A percentile compares a stretch with the other conserved stretches of the same genome.
Evolutionary conservation across 345 rosid species (phyloP).

Genomic region (Populus ilicifolia): DNA sequence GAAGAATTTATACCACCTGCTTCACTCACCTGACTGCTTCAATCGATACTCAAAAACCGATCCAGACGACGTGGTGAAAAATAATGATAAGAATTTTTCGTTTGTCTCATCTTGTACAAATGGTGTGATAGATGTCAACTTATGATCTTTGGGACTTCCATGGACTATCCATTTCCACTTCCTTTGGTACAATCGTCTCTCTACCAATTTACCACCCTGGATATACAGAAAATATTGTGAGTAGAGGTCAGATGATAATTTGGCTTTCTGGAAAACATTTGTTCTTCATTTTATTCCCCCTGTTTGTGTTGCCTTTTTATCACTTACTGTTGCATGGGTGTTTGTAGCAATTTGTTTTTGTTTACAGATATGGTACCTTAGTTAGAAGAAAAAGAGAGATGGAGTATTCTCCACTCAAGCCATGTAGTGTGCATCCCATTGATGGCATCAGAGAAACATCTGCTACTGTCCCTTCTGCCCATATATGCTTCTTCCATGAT

Average conservation of each 20-base stretch:
- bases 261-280: not conserved
- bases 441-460: constrained; percentile 40
- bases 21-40: constrained; percentile 43
- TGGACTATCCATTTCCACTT: constrained; percentile 71
- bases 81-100: constrained; percentile 39
- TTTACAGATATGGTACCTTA: constrained; percentile 38
- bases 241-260: not conserved
- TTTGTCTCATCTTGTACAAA: constrained; percentile 42
- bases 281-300: not conserved
- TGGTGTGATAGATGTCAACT: constrained; percentile 49
- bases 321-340: not conserved
- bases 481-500: constrained; percentile 71
- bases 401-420: constrained; percentile 45
- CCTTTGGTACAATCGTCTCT: constrained; percentile 49
- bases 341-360: not conserved
- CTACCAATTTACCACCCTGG: constrained; percentile 52
- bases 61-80: constrained; percentile 52
- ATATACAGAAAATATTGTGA: constrained; percentile 4
- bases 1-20: not conserved
- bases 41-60: constrained; percentile 43
- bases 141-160: constrained; percentile 50
- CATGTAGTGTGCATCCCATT: constrained; percentile 40
- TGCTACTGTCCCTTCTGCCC: constrained; percentile 34
- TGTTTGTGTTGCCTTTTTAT: not conserved
- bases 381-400: constrained; percentile 58